Evolutionary conservation across 148 eudicot species (phyloP), one percentile per base, ranked within the genome.

Genomic region (Oxyria digyna): DNA sequence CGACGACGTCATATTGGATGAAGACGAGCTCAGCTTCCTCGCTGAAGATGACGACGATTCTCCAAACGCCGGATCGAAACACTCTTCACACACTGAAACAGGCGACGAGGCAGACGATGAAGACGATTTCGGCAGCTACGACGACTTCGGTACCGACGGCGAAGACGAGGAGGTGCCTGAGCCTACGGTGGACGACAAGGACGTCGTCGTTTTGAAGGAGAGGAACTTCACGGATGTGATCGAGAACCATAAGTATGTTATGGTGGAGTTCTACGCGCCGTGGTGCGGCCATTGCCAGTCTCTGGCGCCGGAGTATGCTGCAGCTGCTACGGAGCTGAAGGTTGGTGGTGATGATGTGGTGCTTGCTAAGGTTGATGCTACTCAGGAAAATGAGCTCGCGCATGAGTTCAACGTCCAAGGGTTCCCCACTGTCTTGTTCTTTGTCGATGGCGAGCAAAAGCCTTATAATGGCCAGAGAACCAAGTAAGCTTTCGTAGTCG

Each of bases 191-290:
- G 96, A 90, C 52, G 96, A 93, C 54, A 79, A 79, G 76, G 96
- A 93, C 73, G 96, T 93, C 27, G 85, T 90, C 42, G 96, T 93
- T 62, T 78, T 93, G 81, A 81, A 64, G 55, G 95, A 82, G 68
- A 62, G 84, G 64, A 93, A 90, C 62, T 89, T 93, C 68, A 93
- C 81, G 21, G 84, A 78, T 26, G 83, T 86, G 63, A 73, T 93
- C 0, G 95, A 88, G 76, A 76, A 54, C 1, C 85, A 90, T 11
- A 76, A 75, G 83, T 87, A 83, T 52, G 98, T 89, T 76, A 78
- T 93, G 91, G 98, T 93, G 67, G 96, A 89, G 81, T 89, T 93
- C 38, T 93, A 87, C 62, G 98, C 98, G 70, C 98, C 98, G 49
- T 93, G 98, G 98, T 93, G 98, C 37, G 96, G 88, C 0, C 96